phyloP scores from a whole-genome alignment of 805 yeast species.

The Kodamaea fukazawae region DNA sequence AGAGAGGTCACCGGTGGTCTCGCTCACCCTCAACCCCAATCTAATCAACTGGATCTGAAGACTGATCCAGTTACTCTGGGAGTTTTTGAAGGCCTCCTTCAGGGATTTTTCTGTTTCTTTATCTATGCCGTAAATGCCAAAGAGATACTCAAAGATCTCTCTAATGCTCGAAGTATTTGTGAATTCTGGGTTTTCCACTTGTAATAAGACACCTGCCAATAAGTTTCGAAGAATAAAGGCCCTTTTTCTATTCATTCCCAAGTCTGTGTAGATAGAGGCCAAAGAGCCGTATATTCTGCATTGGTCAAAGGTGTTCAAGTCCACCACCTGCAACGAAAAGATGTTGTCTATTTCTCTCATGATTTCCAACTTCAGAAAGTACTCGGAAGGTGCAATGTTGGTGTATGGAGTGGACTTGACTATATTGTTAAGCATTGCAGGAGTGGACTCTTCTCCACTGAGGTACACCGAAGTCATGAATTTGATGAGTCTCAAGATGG shows the following conservation, averaged over 20 bases:
- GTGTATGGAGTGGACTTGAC: constrained; percentile 37
- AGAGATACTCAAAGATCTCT: constrained; percentile 47
- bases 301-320: constrained; percentile 46
- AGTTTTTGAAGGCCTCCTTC: constrained; percentile 19
- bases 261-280: constrained; percentile 58
- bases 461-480: constrained; percentile 53
- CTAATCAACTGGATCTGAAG: constrained; percentile 56
- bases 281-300: constrained; percentile 62
- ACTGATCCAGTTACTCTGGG: constrained; percentile 46
- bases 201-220: constrained; percentile 49
- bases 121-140: constrained; percentile 54
- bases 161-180: constrained; percentile 22
- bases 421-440: constrained; percentile 41
- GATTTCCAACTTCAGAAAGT: constrained; percentile 41
- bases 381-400: constrained; percentile 8
- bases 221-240: constrained; percentile 68
- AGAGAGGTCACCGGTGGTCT: constrained; percentile 45
- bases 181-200: constrained; percentile 21
- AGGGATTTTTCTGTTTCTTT: constrained; percentile 28
- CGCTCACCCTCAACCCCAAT: constrained; percentile 52
- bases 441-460: constrained; percentile 42
- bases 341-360: constrained; percentile 33
- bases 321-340: constrained; percentile 34
- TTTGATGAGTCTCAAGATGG: constrained; percentile 59
- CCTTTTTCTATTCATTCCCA: constrained; percentile 64